Percentiles rank a stretch among this genome's conserved stretches.
phyloP scores from a whole-genome alignment of 2,329 filamentous ascomycete species.

The Didymella arachidicola region DNA sequence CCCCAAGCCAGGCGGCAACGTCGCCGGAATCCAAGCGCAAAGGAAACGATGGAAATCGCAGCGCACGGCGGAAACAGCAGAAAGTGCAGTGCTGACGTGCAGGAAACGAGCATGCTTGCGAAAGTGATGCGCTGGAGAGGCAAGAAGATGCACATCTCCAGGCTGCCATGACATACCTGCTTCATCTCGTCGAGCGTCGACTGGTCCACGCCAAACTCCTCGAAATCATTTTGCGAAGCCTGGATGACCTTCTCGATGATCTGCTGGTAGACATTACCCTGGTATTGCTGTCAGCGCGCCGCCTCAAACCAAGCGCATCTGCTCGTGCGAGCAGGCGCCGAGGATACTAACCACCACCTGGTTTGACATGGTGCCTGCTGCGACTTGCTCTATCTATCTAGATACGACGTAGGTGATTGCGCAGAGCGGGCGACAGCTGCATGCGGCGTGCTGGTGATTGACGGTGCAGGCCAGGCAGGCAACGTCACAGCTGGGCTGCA shows the following conservation, averaged over 20 bases:
- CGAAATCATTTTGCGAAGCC: slow-evolving; percentile 87
- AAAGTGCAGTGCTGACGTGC: not conserved
- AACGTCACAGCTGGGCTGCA: slow-evolving; percentile 42
- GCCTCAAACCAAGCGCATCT: slow-evolving; percentile 25
- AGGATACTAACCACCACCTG: slow-evolving; percentile 48
- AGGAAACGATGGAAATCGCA: slow-evolving; percentile 27
- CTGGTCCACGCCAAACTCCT: slow-evolving; percentile 92
- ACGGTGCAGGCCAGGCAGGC: slow-evolving; percentile 32
- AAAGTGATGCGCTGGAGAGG: slow-evolving; percentile 19
- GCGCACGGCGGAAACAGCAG: slow-evolving; percentile 12
- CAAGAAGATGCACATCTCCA: slow-evolving; percentile 28
- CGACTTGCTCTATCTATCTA: slow-evolving; percentile 31
- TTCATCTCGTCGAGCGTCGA: slow-evolving; percentile 85
- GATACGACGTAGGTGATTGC: slow-evolving; percentile 22
- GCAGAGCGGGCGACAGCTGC: slow-evolving; percentile 32
- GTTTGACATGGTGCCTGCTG: slow-evolving; percentile 47
- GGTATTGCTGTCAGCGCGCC: slow-evolving; percentile 42
- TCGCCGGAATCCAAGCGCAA: slow-evolving; percentile 29
- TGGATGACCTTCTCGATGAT: slow-evolving; percentile 77
- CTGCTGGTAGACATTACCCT: slow-evolving; percentile 83
- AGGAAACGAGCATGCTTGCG: slow-evolving; percentile 15
- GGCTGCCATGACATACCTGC: slow-evolving; percentile 69
- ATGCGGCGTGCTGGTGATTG: slow-evolving; percentile 30
- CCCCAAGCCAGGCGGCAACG: slow-evolving; percentile 35
- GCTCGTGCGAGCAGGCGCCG: slow-evolving; percentile 27